Evolutionary conservation across 1,139 yeast species (phyloP), one percentile per base, ranked within the genome.

Genomic region (Scheffersomyces lignicola): DNA sequence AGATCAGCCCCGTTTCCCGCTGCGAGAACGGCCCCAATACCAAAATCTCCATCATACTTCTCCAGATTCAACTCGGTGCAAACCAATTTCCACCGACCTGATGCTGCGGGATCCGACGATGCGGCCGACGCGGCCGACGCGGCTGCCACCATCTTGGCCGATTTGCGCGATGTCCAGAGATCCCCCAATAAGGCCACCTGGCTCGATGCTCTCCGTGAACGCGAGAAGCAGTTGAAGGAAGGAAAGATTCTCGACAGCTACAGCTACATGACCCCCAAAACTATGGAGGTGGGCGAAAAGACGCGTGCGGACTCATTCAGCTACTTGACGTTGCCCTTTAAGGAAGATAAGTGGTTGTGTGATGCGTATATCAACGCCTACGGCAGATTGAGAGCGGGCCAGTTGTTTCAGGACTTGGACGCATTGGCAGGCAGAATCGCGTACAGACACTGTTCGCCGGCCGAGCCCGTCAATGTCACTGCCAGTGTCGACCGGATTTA

Each of bases 401-500:
- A 88, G 57, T 69, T 90, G 48, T 88, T 90, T 62, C 96, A 88
- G 62, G 96, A 88, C 59, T 69, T 88, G 54, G 96, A 88, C 56
- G 92, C 94, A 5, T 66, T 87, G 42, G 95, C 96, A 1, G 96
- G 95, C 27, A 76, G 88, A 52, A 86, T 87, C 49, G 94, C 94
- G 16, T 83, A 86, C 55, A 71, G 85, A 49, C 95, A 86, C 54
- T 85, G 95, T 62, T 73, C 86, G 6, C 96, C 96, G 0, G 92
- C 95, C 1, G 89, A 84, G 54, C 96, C 96, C 7, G 89, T 87
- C 58, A 83, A 87, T 54, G 97, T 88, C 23, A 90, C 97, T 10
- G 97, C 97, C 1, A 83, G 94, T 11, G 96, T 90, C 24, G 97
- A 90, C 61, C 71, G 97, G 43, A 86, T 90, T 48, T 86, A 86